Base-by-base conservation (phyloP, 73 alveolate genomes). In the Paramecium caudatum region DNA sequence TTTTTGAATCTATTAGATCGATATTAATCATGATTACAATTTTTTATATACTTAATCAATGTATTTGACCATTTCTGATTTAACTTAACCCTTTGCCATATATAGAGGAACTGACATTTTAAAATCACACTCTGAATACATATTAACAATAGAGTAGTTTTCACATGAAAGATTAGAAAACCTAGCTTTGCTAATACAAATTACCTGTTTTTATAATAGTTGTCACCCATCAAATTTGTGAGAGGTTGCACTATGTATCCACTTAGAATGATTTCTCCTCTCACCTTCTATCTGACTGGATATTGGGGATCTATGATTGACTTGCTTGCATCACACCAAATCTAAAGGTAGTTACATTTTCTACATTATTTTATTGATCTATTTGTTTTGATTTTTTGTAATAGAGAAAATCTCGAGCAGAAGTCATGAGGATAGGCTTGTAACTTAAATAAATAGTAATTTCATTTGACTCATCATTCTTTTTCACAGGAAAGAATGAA, bases 311-410 rank as follows among this genome's bases (percentile, higher is more conserved):
- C 88, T 45, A 5, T 9, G 10, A 74, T 43, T 12, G 88, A 74
- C 43, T 45, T 74, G 43, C 88, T 74, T 21, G 55, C 88, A 45
- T 74, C 88, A 41, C 62, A 45, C 88, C 88, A 74, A 74, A 74
- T 27, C 83, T 65, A 65, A 2, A 10, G 10, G 6, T 7, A 41
- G 6, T 41, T 7, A 10, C 10, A 10, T 41, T 41, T 7, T 7
- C 10, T 7, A 41, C 49, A 7, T 48, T 30, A 9, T 48, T 48
- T 9, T 7, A 16, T 16, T 48, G n/a, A 17, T 74, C 88, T 21
- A 41, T 41, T 39, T 39, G 12, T 37, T 74, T 37, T 2, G 69
- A 21, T 41, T 41, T 74, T 19, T 74, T 74, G 37, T 41, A 43
- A 74, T 74, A 74, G 1, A 74, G 30, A 25, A 74, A 74, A 13